Percentiles rank a stretch among this genome's conserved stretches.
Conservation (phyloP, 208 protist species). For the Acanthamoeba triangularis region DNA sequence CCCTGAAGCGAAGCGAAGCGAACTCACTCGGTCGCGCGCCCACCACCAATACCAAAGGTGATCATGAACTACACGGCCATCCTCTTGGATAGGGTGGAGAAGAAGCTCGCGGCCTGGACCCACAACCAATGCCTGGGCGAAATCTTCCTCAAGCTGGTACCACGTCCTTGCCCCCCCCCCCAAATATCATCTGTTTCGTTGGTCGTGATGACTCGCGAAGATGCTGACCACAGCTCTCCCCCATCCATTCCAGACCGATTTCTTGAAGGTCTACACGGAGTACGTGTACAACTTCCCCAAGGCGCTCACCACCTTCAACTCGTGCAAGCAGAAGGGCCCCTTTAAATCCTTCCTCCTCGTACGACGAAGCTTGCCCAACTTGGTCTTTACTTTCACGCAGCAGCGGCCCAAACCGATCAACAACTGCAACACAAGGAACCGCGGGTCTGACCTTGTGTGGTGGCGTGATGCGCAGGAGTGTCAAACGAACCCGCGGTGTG, state of each 20-base stretch:
- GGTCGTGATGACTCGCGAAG: too few species aligned
- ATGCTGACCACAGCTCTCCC: too few species aligned
- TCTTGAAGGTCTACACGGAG: slow-evolving; percentile 88
- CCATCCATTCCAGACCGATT: slow-evolving; percentile 60
- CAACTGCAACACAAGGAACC: too few species aligned
- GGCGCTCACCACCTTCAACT: slow-evolving; percentile 79
- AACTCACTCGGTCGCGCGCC: too few species aligned
- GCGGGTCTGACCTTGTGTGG: too few species aligned
- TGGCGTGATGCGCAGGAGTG: slow-evolving; percentile 40
- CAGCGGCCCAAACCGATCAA: not conserved
- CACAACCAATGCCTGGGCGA: slow-evolving; percentile 83
- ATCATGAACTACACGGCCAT: slow-evolving; percentile 84
- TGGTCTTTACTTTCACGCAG: not conserved
- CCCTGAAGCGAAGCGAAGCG: too few species aligned
- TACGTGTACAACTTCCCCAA: slow-evolving; percentile 88
- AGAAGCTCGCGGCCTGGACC: slow-evolving; percentile 77
- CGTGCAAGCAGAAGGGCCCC: slow-evolving; percentile 79
- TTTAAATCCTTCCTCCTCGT: slow-evolving; percentile 81
- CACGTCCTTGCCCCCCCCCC: not conserved
- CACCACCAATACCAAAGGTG: slow-evolving; percentile 69
- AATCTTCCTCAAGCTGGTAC: slow-evolving; percentile 81
- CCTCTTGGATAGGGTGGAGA: slow-evolving; percentile 78
- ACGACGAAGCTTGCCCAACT: too few species aligned
- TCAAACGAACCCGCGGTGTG: slow-evolving; percentile 53
- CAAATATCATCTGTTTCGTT: too few species aligned